Evolutionary conservation across 257 asterid genomes (phyloP).

Genomic region (Galeopsis tetrahit): DNA sequence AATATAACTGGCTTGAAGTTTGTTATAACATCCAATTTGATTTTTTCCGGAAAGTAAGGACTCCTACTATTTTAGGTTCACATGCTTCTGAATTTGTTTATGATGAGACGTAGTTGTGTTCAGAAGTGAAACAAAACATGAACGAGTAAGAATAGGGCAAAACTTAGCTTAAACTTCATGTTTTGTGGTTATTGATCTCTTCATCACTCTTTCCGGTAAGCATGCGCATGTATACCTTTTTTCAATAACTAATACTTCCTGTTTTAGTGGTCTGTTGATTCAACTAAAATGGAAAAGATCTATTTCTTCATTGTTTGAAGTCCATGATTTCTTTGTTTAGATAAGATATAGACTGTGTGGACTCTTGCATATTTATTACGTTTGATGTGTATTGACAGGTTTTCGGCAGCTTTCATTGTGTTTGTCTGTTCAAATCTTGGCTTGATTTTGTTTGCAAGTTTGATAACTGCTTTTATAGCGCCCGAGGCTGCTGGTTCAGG

Average conservation of each 20-base stretch:
- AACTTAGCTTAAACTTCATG: conserved; percentile 6
- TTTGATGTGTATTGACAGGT: conserved; percentile 52
- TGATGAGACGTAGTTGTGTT: too few relatives aligned
- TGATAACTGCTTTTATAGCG: conserved; percentile 81
- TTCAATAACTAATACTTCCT: background rate
- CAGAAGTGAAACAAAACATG: too few relatives aligned
- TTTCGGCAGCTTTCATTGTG: conserved; percentile 60
- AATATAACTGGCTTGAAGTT: conserved; percentile 82
- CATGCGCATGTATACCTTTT: background rate
- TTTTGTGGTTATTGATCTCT: background rate
- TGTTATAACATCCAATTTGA: conserved; percentile 85
- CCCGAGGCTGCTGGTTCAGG: conserved; percentile 99
- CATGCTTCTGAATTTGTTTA: background rate
- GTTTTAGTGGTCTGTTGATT: background rate
- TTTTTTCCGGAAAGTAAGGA: conserved; percentile 66
- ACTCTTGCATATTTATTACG: conserved; percentile 15
- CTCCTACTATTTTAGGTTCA: conserved; percentile 4
- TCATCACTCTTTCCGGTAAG: background rate
- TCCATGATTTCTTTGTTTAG: background rate
- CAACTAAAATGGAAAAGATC: background rate
- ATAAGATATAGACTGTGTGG: background rate
- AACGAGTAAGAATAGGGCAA: background rate
- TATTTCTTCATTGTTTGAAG: background rate
- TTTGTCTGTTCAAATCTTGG: conserved; percentile 70
- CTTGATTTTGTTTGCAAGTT: conserved; percentile 62